phyloP scores from a whole-genome alignment of 2,329 filamentous ascomycete species.

The Scedosporium apiospermum region DNA sequence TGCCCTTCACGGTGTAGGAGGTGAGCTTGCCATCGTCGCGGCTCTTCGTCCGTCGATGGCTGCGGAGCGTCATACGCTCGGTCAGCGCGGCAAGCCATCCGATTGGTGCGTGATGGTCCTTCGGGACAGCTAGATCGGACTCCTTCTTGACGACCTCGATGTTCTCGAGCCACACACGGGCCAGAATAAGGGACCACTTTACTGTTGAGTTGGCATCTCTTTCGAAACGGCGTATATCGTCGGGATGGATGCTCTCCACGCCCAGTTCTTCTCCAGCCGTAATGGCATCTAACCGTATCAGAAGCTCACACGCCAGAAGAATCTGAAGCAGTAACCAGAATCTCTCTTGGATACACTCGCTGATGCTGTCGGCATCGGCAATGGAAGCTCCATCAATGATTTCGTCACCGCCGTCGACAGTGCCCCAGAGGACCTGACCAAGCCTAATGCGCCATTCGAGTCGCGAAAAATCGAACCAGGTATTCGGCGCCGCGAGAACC shows the following conservation, averaged over 20 bases:
- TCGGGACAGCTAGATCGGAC: constrained; percentile 9
- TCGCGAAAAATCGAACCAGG: constrained; percentile 67
- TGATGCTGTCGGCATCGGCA: constrained; percentile 35
- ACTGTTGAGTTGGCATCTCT: constrained; percentile 52
- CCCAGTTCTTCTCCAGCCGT: constrained; percentile 50
- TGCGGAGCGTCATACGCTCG: constrained; percentile 37
- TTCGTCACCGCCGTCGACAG: constrained; percentile 35
- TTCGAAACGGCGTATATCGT: constrained; percentile 52
- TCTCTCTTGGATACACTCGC: constrained; percentile 49
- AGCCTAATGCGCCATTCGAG: constrained; percentile 68
- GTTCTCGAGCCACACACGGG: constrained; percentile 59
- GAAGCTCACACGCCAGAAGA: constrained; percentile 54
- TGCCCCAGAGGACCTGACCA: constrained; percentile 62
- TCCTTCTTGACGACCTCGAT: constrained; percentile 43
- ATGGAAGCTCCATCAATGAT: constrained; percentile 43
- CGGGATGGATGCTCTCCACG: constrained; percentile 38
- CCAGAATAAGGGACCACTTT: constrained; percentile 57
- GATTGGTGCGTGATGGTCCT: constrained; percentile 10
- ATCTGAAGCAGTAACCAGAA: constrained; percentile 61
- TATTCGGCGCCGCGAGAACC: constrained; percentile 52
- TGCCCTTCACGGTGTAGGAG: constrained; percentile 43
- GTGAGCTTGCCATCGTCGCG: constrained; percentile 18
- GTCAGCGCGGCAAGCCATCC: constrained; percentile 51
- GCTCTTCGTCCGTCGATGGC: constrained; percentile 16
- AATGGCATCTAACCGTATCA: constrained; percentile 54